A percentile compares a stretch with the other conserved stretches of the same genome.
These are phyloP conservation scores for Dissophora ornata DNA, from an alignment of 192 early-diverging fungal species.

Conservation along the genomic window DNA sequence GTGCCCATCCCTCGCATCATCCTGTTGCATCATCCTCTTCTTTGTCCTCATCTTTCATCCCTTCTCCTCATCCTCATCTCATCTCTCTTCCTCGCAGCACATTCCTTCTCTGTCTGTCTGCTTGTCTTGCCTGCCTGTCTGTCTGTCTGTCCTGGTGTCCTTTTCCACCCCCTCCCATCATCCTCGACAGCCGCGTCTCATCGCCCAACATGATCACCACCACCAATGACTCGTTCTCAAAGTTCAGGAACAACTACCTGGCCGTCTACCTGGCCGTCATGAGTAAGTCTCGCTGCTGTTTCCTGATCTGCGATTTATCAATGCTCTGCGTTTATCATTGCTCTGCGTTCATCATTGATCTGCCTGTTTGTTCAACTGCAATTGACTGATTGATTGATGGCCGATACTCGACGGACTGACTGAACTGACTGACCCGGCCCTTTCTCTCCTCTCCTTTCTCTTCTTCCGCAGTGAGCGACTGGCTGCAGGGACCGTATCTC, in stretches of 20 bases:
- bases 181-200: neutral
- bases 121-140: neutral
- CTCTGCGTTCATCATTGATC: no score
- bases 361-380: no score
- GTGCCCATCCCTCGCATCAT: no score
- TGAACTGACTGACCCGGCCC: no score
- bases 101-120: no score
- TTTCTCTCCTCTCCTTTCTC: neutral
- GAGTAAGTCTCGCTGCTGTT: constrained; percentile 43
- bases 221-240: constrained; percentile 38
- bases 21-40: no score
- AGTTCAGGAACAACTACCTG: constrained; percentile 65
- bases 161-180: neutral
- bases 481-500: constrained; percentile 72
- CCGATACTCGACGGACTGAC: no score
- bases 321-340: neutral
- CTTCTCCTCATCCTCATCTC: neutral
- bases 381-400: no score
- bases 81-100: no score
- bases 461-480: constrained; percentile 54
- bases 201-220: constrained; percentile 32
- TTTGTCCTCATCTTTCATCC: neutral
- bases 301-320: no score
- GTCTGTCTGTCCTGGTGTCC: no score
- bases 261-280: constrained; percentile 64